Evolutionary conservation across 2,329 filamentous ascomycete species (phyloP).

Genomic region (Colletotrichum sojae): DNA sequence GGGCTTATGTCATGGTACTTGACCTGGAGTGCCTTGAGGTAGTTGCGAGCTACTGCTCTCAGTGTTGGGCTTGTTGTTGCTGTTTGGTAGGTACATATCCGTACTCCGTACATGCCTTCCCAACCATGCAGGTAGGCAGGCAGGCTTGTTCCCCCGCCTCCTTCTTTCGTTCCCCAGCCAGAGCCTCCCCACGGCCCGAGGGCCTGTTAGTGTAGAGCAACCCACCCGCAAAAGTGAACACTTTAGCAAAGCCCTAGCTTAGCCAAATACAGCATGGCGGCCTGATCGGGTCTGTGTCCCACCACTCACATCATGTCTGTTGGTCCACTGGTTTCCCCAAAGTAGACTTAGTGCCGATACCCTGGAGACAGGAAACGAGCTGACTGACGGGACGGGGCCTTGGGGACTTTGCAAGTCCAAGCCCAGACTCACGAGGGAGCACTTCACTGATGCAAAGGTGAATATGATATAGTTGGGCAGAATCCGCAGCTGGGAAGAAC

Average conservation of each 20-base stretch:
- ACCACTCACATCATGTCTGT: slow-evolving; percentile 20
- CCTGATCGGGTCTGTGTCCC: slow-evolving; percentile 10
- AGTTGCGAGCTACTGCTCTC: too few relatives aligned
- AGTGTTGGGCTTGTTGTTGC: too few relatives aligned
- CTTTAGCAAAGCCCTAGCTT: slow-evolving; percentile 1
- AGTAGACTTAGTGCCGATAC: slow-evolving; percentile 13
- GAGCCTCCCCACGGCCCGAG: background rate
- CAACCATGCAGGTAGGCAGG: too few relatives aligned
- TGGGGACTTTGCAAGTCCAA: slow-evolving; percentile 26
- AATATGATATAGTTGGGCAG: too few relatives aligned
- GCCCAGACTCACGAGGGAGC: slow-evolving; percentile 26
- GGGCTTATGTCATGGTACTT: too few relatives aligned
- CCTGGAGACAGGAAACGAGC: slow-evolving; percentile 24
- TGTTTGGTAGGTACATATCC: background rate
- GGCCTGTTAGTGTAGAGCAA: background rate
- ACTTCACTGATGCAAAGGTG: background rate
- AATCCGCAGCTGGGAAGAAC: too few relatives aligned
- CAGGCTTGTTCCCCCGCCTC: slow-evolving; percentile 1
- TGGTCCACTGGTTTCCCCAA: background rate
- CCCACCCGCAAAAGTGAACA: background rate
- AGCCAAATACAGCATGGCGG: background rate
- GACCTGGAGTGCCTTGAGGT: too few relatives aligned
- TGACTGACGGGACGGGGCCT: slow-evolving; percentile 17
- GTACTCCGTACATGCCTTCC: slow-evolving; percentile 1
- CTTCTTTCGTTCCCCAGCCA: slow-evolving; percentile 23